Evolutionary conservation across 345 rosid genomes (phyloP).

Genomic region (Pistacia integerrima): DNA sequence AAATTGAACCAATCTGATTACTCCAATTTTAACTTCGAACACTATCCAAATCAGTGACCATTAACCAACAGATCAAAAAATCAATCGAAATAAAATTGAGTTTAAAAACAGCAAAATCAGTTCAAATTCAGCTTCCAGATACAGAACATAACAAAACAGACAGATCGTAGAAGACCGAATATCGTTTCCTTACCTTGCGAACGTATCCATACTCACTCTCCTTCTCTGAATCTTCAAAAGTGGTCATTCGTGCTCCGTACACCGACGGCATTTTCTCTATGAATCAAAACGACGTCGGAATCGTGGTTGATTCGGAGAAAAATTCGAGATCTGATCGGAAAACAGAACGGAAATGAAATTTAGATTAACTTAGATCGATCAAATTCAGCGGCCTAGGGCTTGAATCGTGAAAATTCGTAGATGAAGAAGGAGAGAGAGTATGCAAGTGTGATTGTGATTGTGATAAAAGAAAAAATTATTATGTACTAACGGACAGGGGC

Average conservation of each 20-base stretch:
- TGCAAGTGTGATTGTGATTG: background rate
- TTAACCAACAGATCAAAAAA: conserved; percentile 9
- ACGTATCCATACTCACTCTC: conserved; percentile 99
- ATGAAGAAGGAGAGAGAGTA: background rate
- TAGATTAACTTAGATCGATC: background rate
- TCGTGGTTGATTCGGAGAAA: background rate
- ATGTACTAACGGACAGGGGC: background rate
- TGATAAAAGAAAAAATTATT: background rate
- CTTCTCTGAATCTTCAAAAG: conserved; percentile 94
- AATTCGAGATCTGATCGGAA: background rate
- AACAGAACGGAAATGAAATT: background rate
- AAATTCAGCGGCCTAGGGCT: background rate
- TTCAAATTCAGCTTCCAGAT: background rate
- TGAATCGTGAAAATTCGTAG: conserved; percentile 5
- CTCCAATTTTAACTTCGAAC: background rate
- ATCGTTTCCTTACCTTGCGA: conserved; percentile 62
- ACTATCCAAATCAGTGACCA: conserved; percentile 5
- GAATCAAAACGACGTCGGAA: background rate
- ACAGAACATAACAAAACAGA: background rate
- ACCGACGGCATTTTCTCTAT: conserved; percentile 67
- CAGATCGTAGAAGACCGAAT: background rate
- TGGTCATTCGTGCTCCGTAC: conserved; percentile 83
- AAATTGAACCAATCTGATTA: background rate
- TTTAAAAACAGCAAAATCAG: background rate
- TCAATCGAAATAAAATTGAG: background rate